Percentiles rank a stretch among this genome's conserved stretches.
phyloP scores from a whole-genome alignment of 306 rosid species.

The Prunus mume region DNA sequence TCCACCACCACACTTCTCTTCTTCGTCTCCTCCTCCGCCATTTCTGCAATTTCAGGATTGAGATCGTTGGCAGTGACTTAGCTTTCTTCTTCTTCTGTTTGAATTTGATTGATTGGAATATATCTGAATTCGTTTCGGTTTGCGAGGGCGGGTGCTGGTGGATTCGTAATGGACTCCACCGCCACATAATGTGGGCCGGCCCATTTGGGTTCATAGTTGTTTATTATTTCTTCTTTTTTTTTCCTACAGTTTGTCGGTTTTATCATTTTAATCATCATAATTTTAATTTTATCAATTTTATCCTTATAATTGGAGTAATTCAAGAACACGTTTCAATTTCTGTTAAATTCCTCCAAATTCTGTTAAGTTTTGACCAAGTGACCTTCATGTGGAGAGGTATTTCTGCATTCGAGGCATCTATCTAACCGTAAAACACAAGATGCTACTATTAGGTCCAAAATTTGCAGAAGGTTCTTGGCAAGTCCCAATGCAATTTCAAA shows the following conservation, averaged over 20 bases:
- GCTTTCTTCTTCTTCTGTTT: neutral
- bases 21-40: slow-evolving; percentile 44
- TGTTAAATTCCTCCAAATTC: too few species aligned
- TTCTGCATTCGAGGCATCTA: too few species aligned
- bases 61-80: neutral
- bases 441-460: too few species aligned
- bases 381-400: too few species aligned
- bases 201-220: neutral
- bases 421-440: too few species aligned
- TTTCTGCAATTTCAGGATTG: neutral
- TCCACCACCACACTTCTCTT: slow-evolving; percentile 62
- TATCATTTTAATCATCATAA: rapidly evolving
- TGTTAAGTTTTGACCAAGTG: too few species aligned
- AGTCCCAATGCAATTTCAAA: neutral
- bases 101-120: neutral
- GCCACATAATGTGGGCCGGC: neutral
- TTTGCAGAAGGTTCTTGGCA: neutral
- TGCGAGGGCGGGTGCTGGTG: neutral
- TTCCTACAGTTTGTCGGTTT: too few species aligned
- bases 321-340: too few species aligned
- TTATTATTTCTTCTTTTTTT: neutral
- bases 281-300: too few species aligned
- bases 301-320: too few species aligned
- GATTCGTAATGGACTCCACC: neutral
- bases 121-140: neutral